phyloP scores from a whole-genome alignment of 2,329 filamentous ascomycete genomes.

The Stagonosporopsis cucurbitacearum region DNA sequence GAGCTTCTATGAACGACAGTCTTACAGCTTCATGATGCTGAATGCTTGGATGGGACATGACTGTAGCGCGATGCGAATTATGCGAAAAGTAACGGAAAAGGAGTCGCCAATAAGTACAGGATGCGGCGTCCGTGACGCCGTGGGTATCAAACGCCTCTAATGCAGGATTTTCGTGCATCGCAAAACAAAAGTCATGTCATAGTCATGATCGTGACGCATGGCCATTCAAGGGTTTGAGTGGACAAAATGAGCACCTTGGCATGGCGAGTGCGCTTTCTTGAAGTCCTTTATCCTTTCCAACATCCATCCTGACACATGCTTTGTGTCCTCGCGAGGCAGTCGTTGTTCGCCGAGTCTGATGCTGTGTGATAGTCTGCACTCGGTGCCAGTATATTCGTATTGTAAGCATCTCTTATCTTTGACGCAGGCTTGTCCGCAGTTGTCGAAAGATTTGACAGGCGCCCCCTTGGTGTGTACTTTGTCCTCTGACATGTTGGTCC shows the following conservation, averaged over 20 bases:
- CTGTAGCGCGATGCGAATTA: not conserved
- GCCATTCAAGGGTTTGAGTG: constrained; percentile 42
- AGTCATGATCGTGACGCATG: constrained; percentile 9
- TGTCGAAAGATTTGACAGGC: constrained; percentile 34
- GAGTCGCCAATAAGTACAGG: constrained; percentile 5
- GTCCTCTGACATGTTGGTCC: constrained; percentile 45
- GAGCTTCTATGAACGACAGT: not conserved
- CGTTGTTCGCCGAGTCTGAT: constrained; percentile 41
- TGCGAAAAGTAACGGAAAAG: not conserved
- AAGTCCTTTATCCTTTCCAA: constrained; percentile 38
- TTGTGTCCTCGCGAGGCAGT: constrained; percentile 25
- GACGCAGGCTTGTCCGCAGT: constrained; percentile 38
- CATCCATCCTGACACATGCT: constrained; percentile 44
- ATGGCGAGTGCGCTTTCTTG: constrained; percentile 37
- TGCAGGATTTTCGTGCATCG: constrained; percentile 32
- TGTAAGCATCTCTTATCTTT: constrained; percentile 42
- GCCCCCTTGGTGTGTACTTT: constrained; percentile 29
- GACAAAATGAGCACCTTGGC: constrained; percentile 42
- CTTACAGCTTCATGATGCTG: not conserved
- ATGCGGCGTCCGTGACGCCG: constrained; percentile 18
- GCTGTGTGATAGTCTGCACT: constrained; percentile 37
- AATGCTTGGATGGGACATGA: not conserved
- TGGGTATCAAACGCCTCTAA: constrained; percentile 47
- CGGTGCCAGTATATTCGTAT: constrained; percentile 38
- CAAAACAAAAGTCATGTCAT: constrained; percentile 26